phyloP scores from a whole-genome alignment of 805 yeast genomes.

The Kuraishia ogatae region DNA sequence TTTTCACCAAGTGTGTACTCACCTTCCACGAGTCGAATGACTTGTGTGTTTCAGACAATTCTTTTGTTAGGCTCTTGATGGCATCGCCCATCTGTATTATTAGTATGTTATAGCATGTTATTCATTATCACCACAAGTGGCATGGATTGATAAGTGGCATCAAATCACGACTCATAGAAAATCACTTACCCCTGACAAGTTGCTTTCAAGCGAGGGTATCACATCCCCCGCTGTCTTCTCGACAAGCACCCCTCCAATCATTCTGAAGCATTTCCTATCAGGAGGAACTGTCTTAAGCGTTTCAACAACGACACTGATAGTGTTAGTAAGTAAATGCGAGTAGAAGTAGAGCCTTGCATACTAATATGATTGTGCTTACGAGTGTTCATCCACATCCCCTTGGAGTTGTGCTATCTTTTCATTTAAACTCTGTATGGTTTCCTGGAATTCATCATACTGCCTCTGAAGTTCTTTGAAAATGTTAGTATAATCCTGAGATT shows the following conservation, averaged over 20 bases:
- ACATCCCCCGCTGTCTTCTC: conserved; percentile 80
- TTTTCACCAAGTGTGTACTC: conserved; percentile 4
- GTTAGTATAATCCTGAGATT: neutral
- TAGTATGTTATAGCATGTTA: conserved; percentile 1
- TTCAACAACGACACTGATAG: conserved; percentile 41
- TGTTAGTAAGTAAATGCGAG: neutral
- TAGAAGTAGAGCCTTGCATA: neutral
- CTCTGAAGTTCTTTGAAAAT: conserved; percentile 23
- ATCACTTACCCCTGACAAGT: conserved; percentile 35
- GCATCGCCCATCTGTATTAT: conserved; percentile 24
- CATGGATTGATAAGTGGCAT: neutral
- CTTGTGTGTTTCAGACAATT: conserved; percentile 28
- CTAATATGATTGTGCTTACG: neutral
- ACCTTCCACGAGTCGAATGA: conserved; percentile 40
- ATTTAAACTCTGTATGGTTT: conserved; percentile 34
- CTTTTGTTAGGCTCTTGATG: conserved; percentile 26
- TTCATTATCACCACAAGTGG: no score
- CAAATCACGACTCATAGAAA: neutral
- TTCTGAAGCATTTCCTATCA: conserved; percentile 76
- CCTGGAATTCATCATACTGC: conserved; percentile 44
- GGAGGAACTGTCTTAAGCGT: conserved; percentile 43
- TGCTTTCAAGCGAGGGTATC: conserved; percentile 48
- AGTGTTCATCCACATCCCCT: conserved; percentile 34
- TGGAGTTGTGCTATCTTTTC: conserved; percentile 39
- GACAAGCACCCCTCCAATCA: conserved; percentile 90